Evolutionary conservation across 2,329 filamentous ascomycete species (phyloP), one percentile per base, ranked within the genome.

Genomic region (Verticillium zaregamsianum): DNA sequence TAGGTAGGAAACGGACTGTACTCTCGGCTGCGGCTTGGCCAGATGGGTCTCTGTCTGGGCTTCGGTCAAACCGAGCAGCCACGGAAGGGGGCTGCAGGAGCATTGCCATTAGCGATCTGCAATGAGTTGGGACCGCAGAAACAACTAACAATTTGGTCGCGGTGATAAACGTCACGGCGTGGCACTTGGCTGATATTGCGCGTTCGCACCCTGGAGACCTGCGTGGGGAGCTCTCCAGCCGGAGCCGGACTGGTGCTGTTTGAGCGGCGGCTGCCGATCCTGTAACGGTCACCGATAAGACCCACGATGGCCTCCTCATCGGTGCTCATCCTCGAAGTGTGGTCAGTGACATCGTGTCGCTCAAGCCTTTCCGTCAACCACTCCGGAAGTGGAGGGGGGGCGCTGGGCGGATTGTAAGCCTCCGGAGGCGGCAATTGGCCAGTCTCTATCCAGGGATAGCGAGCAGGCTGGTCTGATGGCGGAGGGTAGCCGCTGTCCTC

Each of bases 401-500:
- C 55, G 55, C 32, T 33, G 2, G 31, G 55, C 14, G 25, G 31
- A 8, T 31, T 25, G 49, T 65, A 65, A 14, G 64, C 64, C 59
- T 65, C 64, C 5, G 63, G 64, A 6, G 64, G 64, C 9, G 64
- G 64, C 8, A 59, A 61, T 4, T 63, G 57, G 6, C 63, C 64
- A 32, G 64, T 63, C 49, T 65, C 64, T 57, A 65, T 65, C 64
- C 64, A 65, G 40, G 64, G 64, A 39, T 65, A 65, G 17, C 61
- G 64, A 20, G 62, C 58, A 37, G 45, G 62, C 52, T 40, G 49
- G 20, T 60, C 35, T 12, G 64, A 52, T 25, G 64, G 58, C 35
- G 63, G 63, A 20, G 58, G 58, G 9, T 17, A 25, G 23, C 54
- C 54, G 28, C 25, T 14, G 14, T 33, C 17, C 14, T 55, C 54